phyloP scores from a whole-genome alignment of 2,329 filamentous ascomycete species.

The Aspergillus awamori region DNA sequence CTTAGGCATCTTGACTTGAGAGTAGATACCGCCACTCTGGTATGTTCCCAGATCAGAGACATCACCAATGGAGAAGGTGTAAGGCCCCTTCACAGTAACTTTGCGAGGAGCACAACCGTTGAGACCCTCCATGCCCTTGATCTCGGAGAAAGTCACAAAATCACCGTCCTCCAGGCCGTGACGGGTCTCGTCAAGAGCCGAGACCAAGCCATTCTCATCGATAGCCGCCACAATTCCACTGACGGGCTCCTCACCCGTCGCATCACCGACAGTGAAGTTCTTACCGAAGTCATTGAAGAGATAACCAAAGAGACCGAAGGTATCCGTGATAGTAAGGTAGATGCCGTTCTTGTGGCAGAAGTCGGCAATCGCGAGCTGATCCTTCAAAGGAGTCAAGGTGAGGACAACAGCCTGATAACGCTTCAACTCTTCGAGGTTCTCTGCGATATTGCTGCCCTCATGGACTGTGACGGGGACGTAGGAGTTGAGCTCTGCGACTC shows the following conservation, averaged over 20 bases:
- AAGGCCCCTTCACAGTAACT: slow-evolving; percentile 91
- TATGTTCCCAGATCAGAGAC: slow-evolving; percentile 86
- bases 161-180: slow-evolving; percentile 97
- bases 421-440: slow-evolving; percentile 79
- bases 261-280: slow-evolving; percentile 86
- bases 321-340: slow-evolving; percentile 83
- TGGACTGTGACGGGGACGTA: slow-evolving; percentile 90
- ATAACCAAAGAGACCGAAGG: slow-evolving; percentile 89
- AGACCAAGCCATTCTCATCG: slow-evolving; percentile 86
- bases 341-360: slow-evolving; percentile 95
- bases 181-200: slow-evolving; percentile 88
- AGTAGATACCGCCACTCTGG: slow-evolving; percentile 82
- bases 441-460: slow-evolving; percentile 64
- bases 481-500: slow-evolving; percentile 91
- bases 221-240: slow-evolving; percentile 90
- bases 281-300: slow-evolving; percentile 98
- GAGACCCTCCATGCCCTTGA: slow-evolving; percentile 87
- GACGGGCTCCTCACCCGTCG: slow-evolving; percentile 84
- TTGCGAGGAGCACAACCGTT: slow-evolving; percentile 85
- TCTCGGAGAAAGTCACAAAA: slow-evolving; percentile 89
- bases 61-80: slow-evolving; percentile 96
- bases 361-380: slow-evolving; percentile 82
- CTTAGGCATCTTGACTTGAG: slow-evolving; percentile 99
- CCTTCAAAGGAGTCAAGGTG: slow-evolving; percentile 77
- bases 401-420: slow-evolving; percentile 91